These are phyloP conservation scores for Acorus gramineus DNA, from an alignment of 106 monocot species.

Conservation along the genomic window DNA sequence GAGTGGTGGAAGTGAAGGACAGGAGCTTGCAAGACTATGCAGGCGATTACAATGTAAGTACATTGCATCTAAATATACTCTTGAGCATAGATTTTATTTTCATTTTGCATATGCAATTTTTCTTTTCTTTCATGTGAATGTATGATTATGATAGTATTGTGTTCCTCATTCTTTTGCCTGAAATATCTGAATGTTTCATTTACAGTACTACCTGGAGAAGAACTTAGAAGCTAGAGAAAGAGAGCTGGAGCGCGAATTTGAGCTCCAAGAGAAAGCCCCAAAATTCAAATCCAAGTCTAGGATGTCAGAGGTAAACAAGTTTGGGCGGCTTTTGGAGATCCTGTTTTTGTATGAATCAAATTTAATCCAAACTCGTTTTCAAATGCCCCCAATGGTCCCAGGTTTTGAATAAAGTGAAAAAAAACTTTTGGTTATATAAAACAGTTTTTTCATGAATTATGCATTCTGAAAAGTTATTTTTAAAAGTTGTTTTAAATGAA, in stretches of 20 bases:
- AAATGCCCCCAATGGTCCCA: background rate
- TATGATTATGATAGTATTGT: background rate
- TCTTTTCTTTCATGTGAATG: too few species aligned
- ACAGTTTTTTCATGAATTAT: too few species aligned
- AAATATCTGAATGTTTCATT: conserved; percentile 2
- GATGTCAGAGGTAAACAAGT: conserved; percentile 71
- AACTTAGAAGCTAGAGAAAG: conserved; percentile 88
- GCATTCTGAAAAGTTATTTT: too few species aligned
- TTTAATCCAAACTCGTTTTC: too few species aligned
- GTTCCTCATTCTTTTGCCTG: background rate
- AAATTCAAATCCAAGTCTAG: conserved; percentile 95
- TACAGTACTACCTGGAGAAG: conserved; percentile 97
- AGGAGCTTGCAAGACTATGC: conserved; percentile 72
- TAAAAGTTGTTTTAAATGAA: too few species aligned
- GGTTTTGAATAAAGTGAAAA: too few species aligned
- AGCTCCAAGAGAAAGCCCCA: conserved; percentile 85
- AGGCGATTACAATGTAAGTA: conserved; percentile 91
- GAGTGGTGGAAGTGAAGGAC: conserved; percentile 86
- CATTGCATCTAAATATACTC: too few species aligned
- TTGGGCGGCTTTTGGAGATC: conserved; percentile 1
- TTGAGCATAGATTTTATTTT: too few species aligned
- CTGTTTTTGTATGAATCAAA: background rate
- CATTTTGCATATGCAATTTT: too few species aligned
- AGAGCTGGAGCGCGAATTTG: conserved; percentile 74
- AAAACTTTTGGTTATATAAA: too few species aligned